Percentiles rank a stretch among this genome's conserved stretches.
phyloP scores from a whole-genome alignment of 306 rosid genomes.

The Lathyrus sativus region DNA sequence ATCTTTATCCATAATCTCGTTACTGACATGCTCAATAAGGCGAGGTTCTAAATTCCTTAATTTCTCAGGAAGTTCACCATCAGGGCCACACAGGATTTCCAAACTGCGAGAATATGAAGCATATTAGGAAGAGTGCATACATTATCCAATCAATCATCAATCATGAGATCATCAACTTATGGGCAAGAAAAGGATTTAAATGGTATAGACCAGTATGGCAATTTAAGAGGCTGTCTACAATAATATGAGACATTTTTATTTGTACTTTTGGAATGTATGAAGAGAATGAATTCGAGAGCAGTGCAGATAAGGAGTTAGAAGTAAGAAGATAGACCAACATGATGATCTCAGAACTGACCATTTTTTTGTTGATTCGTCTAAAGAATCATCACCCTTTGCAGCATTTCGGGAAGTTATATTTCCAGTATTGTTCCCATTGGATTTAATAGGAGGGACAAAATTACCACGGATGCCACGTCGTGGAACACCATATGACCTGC shows the following conservation, averaged over 20 bases:
- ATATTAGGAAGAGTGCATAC: slow-evolving; percentile 36
- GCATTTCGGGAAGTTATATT: slow-evolving; percentile 58
- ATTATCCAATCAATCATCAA: slow-evolving; percentile 26
- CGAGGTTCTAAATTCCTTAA: slow-evolving; percentile 95
- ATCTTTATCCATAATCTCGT: slow-evolving; percentile 93
- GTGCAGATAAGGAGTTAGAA: slow-evolving; percentile 25
- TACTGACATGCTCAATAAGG: slow-evolving; percentile 92
- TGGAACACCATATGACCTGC: slow-evolving; percentile 76
- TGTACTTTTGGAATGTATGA: slow-evolving; percentile 1
- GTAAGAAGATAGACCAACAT: slow-evolving; percentile 23
- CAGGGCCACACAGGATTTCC: slow-evolving; percentile 90
- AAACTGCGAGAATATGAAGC: slow-evolving; percentile 56
- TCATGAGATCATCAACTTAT: slow-evolving; percentile 14
- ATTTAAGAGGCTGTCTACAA: slow-evolving; percentile 25
- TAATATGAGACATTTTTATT: slow-evolving; percentile 1
- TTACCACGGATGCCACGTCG: slow-evolving; percentile 81
- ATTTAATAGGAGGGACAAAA: slow-evolving; percentile 91
- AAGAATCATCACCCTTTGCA: slow-evolving; percentile 76
- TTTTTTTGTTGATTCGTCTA: slow-evolving; percentile 82
- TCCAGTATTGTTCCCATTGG: slow-evolving; percentile 64
- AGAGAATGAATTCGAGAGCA: slow-evolving; percentile 25
- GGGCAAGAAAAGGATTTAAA: slow-evolving; percentile 16
- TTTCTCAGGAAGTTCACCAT: slow-evolving; percentile 99
- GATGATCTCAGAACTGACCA: slow-evolving; percentile 64
- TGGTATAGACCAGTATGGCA: slow-evolving; percentile 7